Base-by-base conservation (phyloP, 2,329 filamentous ascomycete genomes). In the Pseudopyrenochaeta lycopersici region DNA sequence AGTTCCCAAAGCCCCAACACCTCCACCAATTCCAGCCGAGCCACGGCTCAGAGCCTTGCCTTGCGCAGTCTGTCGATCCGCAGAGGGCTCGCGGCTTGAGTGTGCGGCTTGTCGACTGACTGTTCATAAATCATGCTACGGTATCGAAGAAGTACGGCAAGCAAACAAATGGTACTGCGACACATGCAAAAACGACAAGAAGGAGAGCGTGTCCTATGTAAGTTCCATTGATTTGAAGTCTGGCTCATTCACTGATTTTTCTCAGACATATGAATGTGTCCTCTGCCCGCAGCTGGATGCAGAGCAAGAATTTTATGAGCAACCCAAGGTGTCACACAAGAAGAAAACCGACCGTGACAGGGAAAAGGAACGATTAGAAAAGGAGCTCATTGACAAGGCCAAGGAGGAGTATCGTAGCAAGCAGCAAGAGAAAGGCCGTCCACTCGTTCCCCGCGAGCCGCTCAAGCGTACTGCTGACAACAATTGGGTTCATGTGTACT, bases 401-500 rank as follows among this genome's bases (percentile, higher is more conserved):
- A 90, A 88, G 44, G 89, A 94, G n/a, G 88, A 88, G 50, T 97
- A 96, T 74, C 86, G 87, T 35, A 90, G 90, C 72, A 88, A 87
- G 69, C 94, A 99, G 76, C 86, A 91, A 70, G 90, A 94, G 56
- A 86, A 89, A 66, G 92, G 92, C 63, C 90, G 93, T 42, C 94
- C 95, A 1, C 77, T 89, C 31, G 86, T 91, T 60, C 95, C 95
- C 21, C 87, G 95, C 42, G 95, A 98, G 73, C 90, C 95, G 3
- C 81, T 99, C 58, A 99, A 99, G 78, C 87, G 91, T 43, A 99
- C 95, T 0, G 91, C 90, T 3, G 92, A 96, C 72, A 98, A 98
- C 78, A 98, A 98, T 70, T 99, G 95, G 95, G 91, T 97, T 14
- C 95, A 99, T 73, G 92, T 98, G 23, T 89, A 90, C 32, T 99